Evolutionary conservation across 1,139 yeast species (phyloP).

Genomic region (Hanseniaspora sp.): DNA sequence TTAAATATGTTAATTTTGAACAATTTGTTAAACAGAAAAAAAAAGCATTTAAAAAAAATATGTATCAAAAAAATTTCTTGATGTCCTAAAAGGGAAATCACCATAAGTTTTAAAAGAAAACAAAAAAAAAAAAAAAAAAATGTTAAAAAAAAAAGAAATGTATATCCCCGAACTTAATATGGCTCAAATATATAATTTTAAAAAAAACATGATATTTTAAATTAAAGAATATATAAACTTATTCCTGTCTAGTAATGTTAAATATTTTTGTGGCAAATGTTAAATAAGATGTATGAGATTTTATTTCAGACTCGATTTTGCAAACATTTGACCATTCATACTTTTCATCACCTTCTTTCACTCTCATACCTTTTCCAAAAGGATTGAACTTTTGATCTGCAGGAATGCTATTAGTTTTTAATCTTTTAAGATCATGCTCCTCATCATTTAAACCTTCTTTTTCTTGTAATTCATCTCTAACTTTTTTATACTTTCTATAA

Average conservation of each 20-base stretch:
- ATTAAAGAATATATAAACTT: background rate
- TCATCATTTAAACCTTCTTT: constrained; percentile 24
- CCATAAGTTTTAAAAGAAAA: background rate
- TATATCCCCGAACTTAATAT: background rate
- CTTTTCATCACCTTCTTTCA: constrained; percentile 74
- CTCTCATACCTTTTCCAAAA: constrained; percentile 65
- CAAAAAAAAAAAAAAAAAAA: background rate
- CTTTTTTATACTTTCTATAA: constrained; percentile 44
- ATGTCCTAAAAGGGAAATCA: background rate
- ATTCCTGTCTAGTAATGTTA: constrained; percentile 21
- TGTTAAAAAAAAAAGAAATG: background rate
- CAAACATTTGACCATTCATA: constrained; percentile 78
- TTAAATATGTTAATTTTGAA: background rate
- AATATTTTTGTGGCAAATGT: constrained; percentile 61
- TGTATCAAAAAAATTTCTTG: background rate
- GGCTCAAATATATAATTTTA: no score
- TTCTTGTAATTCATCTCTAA: constrained; percentile 21
- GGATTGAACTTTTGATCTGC: constrained; percentile 65
- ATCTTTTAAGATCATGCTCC: constrained; percentile 6
- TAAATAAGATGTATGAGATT: constrained; percentile 86
- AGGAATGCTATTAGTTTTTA: constrained; percentile 27
- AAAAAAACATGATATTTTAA: background rate
- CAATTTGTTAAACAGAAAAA: background rate
- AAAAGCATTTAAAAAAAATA: background rate
- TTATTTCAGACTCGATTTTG: constrained; percentile 70